phyloP scores from a whole-genome alignment of 495 filamentous ascomycete species.

The Evansstolkia leycettana region DNA sequence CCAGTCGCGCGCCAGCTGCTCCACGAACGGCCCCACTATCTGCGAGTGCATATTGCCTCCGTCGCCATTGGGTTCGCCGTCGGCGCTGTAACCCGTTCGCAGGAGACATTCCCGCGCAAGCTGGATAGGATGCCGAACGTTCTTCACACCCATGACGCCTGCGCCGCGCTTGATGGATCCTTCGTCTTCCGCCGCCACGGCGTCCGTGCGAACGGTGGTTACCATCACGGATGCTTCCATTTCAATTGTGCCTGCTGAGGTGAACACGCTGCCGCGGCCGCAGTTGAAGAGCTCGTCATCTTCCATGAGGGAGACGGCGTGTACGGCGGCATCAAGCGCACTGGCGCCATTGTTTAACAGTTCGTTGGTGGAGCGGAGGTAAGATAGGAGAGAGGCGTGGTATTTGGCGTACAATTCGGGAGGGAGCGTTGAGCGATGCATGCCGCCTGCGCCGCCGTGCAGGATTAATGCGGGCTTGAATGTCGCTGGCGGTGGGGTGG shows the following conservation, averaged over 20 bases:
- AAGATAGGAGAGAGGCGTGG: slow-evolving; percentile 50
- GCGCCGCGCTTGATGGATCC: slow-evolving; percentile 63
- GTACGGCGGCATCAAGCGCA: slow-evolving; percentile 61
- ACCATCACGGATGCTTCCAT: slow-evolving; percentile 91
- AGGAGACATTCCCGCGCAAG: slow-evolving; percentile 63
- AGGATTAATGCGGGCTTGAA: slow-evolving; percentile 63
- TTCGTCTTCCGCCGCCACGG: background rate
- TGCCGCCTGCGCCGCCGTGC: slow-evolving; percentile 80
- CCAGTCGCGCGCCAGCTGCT: slow-evolving; percentile 52
- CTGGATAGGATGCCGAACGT: slow-evolving; percentile 67
- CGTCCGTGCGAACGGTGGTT: slow-evolving; percentile 19
- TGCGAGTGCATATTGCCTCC: slow-evolving; percentile 51
- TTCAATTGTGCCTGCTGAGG: slow-evolving; percentile 67
- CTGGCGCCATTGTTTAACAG: slow-evolving; percentile 31
- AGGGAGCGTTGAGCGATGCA: slow-evolving; percentile 55
- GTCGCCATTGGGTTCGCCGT: slow-evolving; percentile 17
- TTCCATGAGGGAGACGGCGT: slow-evolving; percentile 69
- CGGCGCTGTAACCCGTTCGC: slow-evolving; percentile 28
- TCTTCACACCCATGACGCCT: slow-evolving; percentile 57
- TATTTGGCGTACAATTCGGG: slow-evolving; percentile 46
- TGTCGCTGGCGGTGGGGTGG: slow-evolving; percentile 2
- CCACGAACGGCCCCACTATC: slow-evolving; percentile 53
- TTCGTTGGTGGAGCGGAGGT: slow-evolving; percentile 34
- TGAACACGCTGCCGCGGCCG: slow-evolving; percentile 79
- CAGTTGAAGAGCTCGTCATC: slow-evolving; percentile 77